Evolutionary conservation across 345 rosid genomes (phyloP).

Genomic region (Raphanus raphanistrum): DNA sequence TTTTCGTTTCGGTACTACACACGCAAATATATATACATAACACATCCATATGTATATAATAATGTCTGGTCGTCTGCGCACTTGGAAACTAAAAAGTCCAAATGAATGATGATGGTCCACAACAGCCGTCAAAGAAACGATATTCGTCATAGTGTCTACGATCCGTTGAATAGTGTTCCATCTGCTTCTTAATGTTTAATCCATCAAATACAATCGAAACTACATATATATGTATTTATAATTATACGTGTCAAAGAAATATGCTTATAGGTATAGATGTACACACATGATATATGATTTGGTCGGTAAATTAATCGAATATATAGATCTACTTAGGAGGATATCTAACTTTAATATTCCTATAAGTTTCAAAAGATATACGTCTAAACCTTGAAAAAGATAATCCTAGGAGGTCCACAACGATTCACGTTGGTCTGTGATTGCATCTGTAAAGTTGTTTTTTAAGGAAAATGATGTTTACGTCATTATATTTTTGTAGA

Average conservation of each 20-base stretch:
- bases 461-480: constrained; percentile 22
- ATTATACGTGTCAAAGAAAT: constrained; percentile 2
- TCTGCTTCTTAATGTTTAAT: constrained; percentile 1
- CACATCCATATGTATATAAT: neutral
- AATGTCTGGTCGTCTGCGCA: neutral
- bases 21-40: neutral
- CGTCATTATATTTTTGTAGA: constrained; percentile 1
- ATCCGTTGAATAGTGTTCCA: constrained; percentile 37
- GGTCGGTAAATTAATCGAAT: constrained; percentile 25
- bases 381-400: neutral
- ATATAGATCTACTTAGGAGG: neutral
- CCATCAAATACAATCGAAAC: constrained; percentile 1
- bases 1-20: neutral
- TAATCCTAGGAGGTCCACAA: constrained; percentile 21
- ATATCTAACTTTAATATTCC: constrained; percentile 1
- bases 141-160: constrained; percentile 32
- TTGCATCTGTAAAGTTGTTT: constrained; percentile 2
- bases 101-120: constrained; percentile 28
- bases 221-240: neutral
- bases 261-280: neutral
- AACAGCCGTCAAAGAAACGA: constrained; percentile 33
- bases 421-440: constrained; percentile 11
- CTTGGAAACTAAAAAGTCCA: constrained; percentile 17
- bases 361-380: neutral
- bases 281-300: neutral